phyloP scores from a whole-genome alignment of 208 protist genomes.

The Trichomonas tenax region DNA sequence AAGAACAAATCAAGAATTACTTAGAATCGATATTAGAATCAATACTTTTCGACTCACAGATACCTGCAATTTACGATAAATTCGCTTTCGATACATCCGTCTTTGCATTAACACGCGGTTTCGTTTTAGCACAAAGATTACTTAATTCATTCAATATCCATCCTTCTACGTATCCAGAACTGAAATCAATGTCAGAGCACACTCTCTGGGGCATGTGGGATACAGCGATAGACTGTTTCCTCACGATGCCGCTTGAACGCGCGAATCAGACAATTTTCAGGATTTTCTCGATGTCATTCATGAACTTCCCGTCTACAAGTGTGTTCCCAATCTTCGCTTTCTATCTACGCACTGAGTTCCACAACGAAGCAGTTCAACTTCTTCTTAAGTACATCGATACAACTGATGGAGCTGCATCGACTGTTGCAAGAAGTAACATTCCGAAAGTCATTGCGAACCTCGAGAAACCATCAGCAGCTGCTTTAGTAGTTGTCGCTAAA shows the following conservation, averaged over 20 bases:
- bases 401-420: background rate
- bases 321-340: background rate
- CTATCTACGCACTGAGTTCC: background rate
- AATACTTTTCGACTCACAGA: constrained; percentile 4
- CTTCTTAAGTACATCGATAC: constrained; percentile 1
- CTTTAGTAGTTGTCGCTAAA: background rate
- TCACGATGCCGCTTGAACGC: background rate
- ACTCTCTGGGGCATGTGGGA: background rate
- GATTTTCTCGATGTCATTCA: background rate
- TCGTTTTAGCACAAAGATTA: background rate
- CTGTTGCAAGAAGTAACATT: background rate
- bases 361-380: background rate
- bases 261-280: background rate
- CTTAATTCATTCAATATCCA: background rate
- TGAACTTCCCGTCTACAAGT: background rate
- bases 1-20: background rate
- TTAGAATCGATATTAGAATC: background rate
- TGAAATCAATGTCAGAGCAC: background rate
- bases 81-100: background rate
- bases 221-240: background rate
- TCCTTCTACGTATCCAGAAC: background rate
- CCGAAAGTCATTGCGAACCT: background rate
- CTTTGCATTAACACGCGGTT: background rate
- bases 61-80: background rate
- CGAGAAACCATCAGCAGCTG: background rate